Evolutionary conservation across 176 grass and related monocot species (phyloP).

Genomic region (Oryza brachyantha): DNA sequence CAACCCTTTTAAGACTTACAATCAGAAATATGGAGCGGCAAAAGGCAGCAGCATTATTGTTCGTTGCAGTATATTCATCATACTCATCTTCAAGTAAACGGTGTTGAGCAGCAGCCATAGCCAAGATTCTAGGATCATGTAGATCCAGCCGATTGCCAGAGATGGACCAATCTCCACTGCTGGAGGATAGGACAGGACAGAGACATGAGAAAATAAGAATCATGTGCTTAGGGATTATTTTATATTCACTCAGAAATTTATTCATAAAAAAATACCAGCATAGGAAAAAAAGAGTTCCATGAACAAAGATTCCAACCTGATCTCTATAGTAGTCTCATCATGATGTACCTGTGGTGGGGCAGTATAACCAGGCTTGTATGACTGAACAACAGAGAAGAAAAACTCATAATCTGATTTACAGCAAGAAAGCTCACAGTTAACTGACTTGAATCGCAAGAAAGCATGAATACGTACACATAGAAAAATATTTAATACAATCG

Average conservation of each 20-base stretch:
- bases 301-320: conserved; percentile 48
- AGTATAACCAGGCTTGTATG: conserved; percentile 84
- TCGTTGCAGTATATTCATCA: conserved; percentile 74
- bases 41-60: conserved; percentile 80
- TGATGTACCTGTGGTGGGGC: conserved; percentile 52
- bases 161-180: conserved; percentile 84
- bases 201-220: conserved; percentile 16
- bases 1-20: conserved; percentile 40
- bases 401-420: conserved; percentile 37
- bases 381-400: conserved; percentile 52
- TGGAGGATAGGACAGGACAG: neutral
- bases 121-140: conserved; percentile 68
- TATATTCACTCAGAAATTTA: neutral
- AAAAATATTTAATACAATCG: neutral
- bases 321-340: conserved; percentile 89
- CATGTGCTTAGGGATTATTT: conserved; percentile 12
- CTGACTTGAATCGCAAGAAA: conserved; percentile 32
- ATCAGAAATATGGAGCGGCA: conserved; percentile 86
- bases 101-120: conserved; percentile 71
- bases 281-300: conserved; percentile 5
- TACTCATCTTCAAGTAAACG: conserved; percentile 78
- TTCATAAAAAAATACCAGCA: conserved; percentile 12
- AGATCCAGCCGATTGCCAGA: conserved; percentile 67
- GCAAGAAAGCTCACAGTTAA: conserved; percentile 11
- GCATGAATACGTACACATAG: neutral